Base-by-base conservation (phyloP, 1,284 basidiomycete species). In the Dichomitus squalens region DNA sequence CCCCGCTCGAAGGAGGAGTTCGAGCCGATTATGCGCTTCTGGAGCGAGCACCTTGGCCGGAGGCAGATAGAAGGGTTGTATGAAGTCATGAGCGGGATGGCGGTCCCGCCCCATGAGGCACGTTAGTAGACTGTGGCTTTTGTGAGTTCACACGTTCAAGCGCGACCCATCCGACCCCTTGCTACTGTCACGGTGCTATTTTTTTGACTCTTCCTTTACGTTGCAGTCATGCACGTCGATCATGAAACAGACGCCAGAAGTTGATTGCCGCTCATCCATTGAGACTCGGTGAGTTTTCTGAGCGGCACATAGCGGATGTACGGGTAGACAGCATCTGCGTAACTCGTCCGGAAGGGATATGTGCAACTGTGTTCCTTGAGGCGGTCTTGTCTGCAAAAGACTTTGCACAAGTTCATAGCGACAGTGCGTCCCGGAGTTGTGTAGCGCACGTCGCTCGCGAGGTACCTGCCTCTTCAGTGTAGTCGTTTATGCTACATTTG, bases 1-100 rank as follows among this genome's bases (percentile, higher is more conserved):
- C 92, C 90, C 3, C 73, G 79, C 16, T 86, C 84, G n/a, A 80
- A 76, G 62, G 82, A 84, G 7, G 92, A 95, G 67, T 95, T 92
- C 91, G 81, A 84, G 64, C 85, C 85, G 1, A 81, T 95, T 47
- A 94, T 96, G 90, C 76, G 79, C 57, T 95, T 95, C 72, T 96
- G 93, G 93, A 90, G 90, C 63, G 82, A 87, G 70, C 74, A 79
- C 49, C 74, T 95, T 41, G 79, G 74, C 6, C 81, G 78, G 64
- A 79, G 86, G 64, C 81, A 80, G 57, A 80, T 79, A 11, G 85
- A 87, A 11, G 90, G 87, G 16, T 70, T 93, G 59, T 94, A 90
- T 65, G 90, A 94, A 68, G 87, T 95, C 16, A 79, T 88, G 80
- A 81, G 67, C 21, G 68, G 73, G 7, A 60, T 53, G 47, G 47